Conservation (phyloP, 768 basidiomycete species). For the Jaapia argillacea region DNA sequence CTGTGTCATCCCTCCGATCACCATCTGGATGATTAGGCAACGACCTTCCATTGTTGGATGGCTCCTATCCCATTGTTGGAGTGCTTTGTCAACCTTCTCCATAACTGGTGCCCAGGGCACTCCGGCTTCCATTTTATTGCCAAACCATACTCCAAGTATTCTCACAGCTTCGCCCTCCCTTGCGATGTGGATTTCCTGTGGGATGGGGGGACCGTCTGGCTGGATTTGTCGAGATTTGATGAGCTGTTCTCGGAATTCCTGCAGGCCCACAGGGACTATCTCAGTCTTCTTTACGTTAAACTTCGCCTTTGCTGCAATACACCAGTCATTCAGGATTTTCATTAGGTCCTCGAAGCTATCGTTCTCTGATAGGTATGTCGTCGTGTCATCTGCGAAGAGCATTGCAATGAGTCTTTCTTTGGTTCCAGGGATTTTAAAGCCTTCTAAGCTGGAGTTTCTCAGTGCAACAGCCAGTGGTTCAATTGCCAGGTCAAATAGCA, state of each 20-base stretch:
- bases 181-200: neutral
- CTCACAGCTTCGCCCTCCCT: neutral
- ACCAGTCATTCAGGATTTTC: conserved; percentile 12
- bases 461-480: conserved; percentile 6
- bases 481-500: conserved; percentile 8
- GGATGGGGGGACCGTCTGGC: neutral
- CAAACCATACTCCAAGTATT: conserved; percentile 12
- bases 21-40: neutral
- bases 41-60: conserved; percentile 11
- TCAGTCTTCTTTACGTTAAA: conserved; percentile 14
- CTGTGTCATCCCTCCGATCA: neutral
- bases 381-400: conserved; percentile 17
- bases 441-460: conserved; percentile 5
- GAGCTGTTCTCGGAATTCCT: neutral
- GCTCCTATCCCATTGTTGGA: conserved; percentile 6
- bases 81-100: conserved; percentile 10
- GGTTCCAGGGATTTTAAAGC: conserved; percentile 7
- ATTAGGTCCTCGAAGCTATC: conserved; percentile 10
- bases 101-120: conserved; percentile 10
- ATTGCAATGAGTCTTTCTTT: conserved; percentile 5
- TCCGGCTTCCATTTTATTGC: conserved; percentile 9
- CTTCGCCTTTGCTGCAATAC: conserved; percentile 10
- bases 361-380: conserved; percentile 3
- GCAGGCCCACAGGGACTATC: conserved; percentile 6
- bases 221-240: neutral